phyloP scores from a whole-genome alignment of 2,329 filamentous ascomycete genomes.

The Sphaerulina populicola region DNA sequence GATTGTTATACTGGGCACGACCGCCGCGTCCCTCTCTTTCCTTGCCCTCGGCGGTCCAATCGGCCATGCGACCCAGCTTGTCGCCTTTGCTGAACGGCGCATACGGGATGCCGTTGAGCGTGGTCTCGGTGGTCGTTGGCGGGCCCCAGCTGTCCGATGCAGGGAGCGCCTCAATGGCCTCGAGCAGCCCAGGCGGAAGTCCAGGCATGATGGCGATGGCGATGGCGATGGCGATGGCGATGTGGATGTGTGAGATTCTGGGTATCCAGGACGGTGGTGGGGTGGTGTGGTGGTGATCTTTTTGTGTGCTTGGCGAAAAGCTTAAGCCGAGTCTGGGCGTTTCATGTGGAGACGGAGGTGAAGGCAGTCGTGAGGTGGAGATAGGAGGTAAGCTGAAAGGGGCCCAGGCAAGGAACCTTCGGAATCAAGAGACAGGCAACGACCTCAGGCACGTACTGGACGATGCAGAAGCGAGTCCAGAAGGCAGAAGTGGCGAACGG shows the following conservation, averaged over 20 bases:
- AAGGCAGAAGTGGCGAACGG: too few relatives aligned
- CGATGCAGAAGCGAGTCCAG: too few relatives aligned
- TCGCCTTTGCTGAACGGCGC: slow-evolving; percentile 98
- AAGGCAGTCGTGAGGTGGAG: too few relatives aligned
- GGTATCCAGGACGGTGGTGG: background rate
- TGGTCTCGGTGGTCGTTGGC: slow-evolving; percentile 71
- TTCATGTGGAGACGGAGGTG: too few relatives aligned
- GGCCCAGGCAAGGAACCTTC: too few relatives aligned
- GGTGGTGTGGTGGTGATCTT: background rate
- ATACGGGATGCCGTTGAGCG: slow-evolving; percentile 88
- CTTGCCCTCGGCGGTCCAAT: slow-evolving; percentile 92
- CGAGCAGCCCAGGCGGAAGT: slow-evolving; percentile 31
- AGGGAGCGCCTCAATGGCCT: slow-evolving; percentile 43
- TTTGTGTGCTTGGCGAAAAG: too few relatives aligned
- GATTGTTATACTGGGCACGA: slow-evolving; percentile 81
- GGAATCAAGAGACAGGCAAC: too few relatives aligned
- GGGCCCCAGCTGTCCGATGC: slow-evolving; percentile 64
- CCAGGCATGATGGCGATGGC: slow-evolving; percentile 5
- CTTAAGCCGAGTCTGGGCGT: too few relatives aligned
- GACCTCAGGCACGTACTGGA: too few relatives aligned
- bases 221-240: background rate
- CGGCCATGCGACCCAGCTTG: slow-evolving; percentile 97
- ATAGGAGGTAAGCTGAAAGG: too few relatives aligned
- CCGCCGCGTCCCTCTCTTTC: slow-evolving; percentile 62
- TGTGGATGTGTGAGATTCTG: background rate